Evolutionary conservation across 2,329 filamentous ascomycete genomes (phyloP).

Genomic region (Penicillium sp.): DNA sequence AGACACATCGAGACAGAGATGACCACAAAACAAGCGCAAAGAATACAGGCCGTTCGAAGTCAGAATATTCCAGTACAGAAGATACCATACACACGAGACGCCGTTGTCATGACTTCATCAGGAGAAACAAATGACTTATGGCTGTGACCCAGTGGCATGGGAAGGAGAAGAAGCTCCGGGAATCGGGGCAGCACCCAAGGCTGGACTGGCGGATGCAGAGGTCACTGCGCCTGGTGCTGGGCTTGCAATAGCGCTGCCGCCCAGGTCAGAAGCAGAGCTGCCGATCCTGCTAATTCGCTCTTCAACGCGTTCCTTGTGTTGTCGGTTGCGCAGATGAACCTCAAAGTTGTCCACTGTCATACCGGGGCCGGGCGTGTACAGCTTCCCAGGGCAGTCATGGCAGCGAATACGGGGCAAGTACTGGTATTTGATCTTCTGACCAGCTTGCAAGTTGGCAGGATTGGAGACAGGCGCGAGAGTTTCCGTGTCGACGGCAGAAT

Average conservation of each 20-base stretch:
- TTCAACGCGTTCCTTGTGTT: constrained; percentile 73
- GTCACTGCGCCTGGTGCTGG: constrained; percentile 13
- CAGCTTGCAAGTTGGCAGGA: constrained; percentile 54
- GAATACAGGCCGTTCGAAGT: constrained; percentile 20
- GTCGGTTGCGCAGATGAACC: constrained; percentile 82
- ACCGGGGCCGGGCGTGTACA: constrained; percentile 88
- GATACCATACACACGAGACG: constrained; percentile 14
- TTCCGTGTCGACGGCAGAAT: constrained; percentile 73
- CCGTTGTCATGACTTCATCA: constrained; percentile 25
- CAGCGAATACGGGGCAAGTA: constrained; percentile 90
- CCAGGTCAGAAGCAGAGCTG: constrained; percentile 6
- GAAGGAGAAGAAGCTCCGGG: constrained; percentile 13
- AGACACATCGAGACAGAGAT: background rate
- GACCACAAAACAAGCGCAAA: constrained; percentile 7
- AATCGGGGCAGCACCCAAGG: constrained; percentile 5
- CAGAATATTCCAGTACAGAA: constrained; percentile 8
- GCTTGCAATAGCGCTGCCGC: constrained; percentile 19
- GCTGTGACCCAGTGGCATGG: constrained; percentile 14
- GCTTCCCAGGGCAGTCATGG: constrained; percentile 86
- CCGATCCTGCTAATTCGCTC: constrained; percentile 43
- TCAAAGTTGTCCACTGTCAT: constrained; percentile 89
- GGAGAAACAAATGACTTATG: constrained; percentile 16
- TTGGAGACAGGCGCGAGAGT: constrained; percentile 66
- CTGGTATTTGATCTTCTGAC: constrained; percentile 70
- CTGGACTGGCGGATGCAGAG: constrained; percentile 21